Conservation (phyloP, 139 green algal genomes). For the Raphidocelis subcapitata region DNA sequence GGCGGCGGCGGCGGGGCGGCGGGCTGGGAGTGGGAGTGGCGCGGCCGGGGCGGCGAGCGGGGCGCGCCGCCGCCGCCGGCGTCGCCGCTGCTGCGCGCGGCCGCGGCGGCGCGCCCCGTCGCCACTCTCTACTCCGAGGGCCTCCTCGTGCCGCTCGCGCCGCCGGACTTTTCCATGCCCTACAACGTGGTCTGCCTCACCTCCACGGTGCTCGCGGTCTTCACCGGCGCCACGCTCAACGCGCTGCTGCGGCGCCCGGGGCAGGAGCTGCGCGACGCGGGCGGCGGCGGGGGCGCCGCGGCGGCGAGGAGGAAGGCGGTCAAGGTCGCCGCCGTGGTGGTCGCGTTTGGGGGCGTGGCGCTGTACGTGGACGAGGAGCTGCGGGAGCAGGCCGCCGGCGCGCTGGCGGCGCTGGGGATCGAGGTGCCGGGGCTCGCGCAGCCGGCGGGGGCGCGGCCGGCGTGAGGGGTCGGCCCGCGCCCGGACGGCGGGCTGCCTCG, state of each 20-base stretch:
- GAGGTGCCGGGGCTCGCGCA: too few species aligned
- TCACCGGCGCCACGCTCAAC: slow-evolving; percentile 63
- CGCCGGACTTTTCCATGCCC: slow-evolving; percentile 93
- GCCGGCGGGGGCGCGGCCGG: too few species aligned
- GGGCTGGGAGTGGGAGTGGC: too few species aligned
- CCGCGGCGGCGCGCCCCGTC: background rate
- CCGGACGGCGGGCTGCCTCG: too few species aligned
- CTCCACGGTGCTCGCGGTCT: slow-evolving; percentile 80
- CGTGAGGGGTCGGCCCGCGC: too few species aligned
- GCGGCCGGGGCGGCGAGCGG: too few species aligned
- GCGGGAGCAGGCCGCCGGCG: background rate
- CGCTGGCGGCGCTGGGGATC: background rate
- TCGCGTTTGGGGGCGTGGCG: slow-evolving; percentile 24
- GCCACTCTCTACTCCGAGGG: slow-evolving; percentile 49
- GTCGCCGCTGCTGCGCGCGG: background rate
- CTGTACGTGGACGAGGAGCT: slow-evolving; percentile 51
- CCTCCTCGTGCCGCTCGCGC: slow-evolving; percentile 70
- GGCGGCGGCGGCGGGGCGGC: background rate
- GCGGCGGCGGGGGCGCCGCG: background rate
- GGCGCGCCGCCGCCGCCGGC: background rate
- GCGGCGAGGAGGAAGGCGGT: slow-evolving; percentile 1
- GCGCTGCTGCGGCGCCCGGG: slow-evolving; percentile 34
- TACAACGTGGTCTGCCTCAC: slow-evolving; percentile 95
- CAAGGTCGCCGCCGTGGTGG: slow-evolving; percentile 28
- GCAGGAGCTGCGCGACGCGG: background rate